Percentiles rank a stretch among this genome's conserved stretches.
Conservation (phyloP, 2,329 filamentous ascomycete species). For the Daldinia sp. region DNA sequence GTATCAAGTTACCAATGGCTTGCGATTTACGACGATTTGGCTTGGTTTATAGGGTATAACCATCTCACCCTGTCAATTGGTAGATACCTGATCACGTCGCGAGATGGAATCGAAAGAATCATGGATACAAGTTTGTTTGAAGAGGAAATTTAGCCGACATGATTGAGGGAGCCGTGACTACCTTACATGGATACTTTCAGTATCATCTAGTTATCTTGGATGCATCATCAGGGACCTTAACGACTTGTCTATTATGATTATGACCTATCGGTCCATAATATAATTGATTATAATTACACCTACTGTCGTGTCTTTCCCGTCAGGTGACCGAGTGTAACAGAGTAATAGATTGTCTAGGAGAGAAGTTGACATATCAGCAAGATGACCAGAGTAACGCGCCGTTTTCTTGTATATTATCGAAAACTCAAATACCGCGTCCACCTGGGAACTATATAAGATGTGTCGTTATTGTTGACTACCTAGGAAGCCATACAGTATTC, state of each 20-base stretch:
- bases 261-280: not conserved
- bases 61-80: not conserved
- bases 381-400: not conserved
- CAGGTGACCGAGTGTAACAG: not conserved
- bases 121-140: not conserved
- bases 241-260: not conserved
- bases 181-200: not conserved
- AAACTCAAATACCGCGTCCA: no score
- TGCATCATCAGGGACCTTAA: not conserved
- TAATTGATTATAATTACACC: conserved; percentile 1
- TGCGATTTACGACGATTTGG: not conserved
- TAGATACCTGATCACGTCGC: not conserved
- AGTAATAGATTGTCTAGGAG: not conserved
- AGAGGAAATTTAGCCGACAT: not conserved
- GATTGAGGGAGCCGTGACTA: not conserved
- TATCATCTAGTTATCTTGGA: not conserved
- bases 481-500: not conserved
- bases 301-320: not conserved
- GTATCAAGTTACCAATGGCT: not conserved
- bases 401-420: not conserved
- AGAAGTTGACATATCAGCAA: not conserved
- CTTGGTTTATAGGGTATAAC: not conserved
- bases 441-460: not conserved
- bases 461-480: no score
- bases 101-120: not conserved